Base-by-base conservation (phyloP, 768 basidiomycete genomes). In the Amanita jacksonii region DNA sequence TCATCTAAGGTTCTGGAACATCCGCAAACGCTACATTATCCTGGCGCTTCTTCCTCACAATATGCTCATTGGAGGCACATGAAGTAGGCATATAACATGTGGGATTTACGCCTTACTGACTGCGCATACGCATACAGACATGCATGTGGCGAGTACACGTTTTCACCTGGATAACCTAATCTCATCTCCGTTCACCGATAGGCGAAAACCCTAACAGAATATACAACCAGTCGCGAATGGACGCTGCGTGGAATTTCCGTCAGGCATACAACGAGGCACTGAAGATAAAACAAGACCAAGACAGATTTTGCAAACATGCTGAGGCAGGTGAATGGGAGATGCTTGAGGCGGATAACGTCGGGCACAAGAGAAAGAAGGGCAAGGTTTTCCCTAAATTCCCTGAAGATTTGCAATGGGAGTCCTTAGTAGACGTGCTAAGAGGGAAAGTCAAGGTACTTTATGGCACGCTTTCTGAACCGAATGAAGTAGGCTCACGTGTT, bases 1-100 rank as follows among this genome's bases (percentile, higher is more conserved):
- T 73, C 73, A 12, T 74, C 80, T 0, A 74, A 80, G 65, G 67
- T 86, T 3, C 65, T 91, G 12, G 88, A 92, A 40, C 79, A 85
- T 0, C 86, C 88, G 0, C 76, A 71, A 49, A 63, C 69, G 0
- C 50, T 65, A 2, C 53, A 80, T 42, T 64, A 75, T 52, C 51
- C 61, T 40, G 60, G 61, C 28, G 51, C 67, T 0, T 56, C 61
- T 12, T 55, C 59, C 4, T 52, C 59, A 7, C 58, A 60, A 16
- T 63, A 63, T 1, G 54, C 71, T 13, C 66, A 70, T 30, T 81
- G 82, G 81, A 64, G 85, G 47, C 84, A 88, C 51, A 83, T 89
- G 74, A 89, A 89, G 76, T 78, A 49, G 9, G 65, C 12, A 20
- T 13, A 23, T 35, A 31, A 7, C 2, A 6, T 27, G 33, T 20